Conservation (phyloP, 768 basidiomycete species). For the Amylocystis lapponica region DNA sequence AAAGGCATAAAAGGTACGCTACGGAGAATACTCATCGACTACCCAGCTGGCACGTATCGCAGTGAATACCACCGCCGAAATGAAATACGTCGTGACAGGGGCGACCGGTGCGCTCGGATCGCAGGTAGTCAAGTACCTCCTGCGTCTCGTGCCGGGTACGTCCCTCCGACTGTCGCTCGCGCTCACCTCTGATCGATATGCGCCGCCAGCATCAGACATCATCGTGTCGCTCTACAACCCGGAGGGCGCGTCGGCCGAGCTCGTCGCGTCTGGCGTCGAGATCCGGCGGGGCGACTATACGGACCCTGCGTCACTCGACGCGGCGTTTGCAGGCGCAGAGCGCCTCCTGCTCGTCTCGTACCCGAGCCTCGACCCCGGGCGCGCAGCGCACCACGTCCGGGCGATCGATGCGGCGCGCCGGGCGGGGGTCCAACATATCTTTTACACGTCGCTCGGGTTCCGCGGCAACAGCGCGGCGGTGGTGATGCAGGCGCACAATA, state of each 20-base stretch:
- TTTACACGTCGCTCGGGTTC: conserved; percentile 32
- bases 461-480: conserved; percentile 22
- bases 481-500: conserved; percentile 28
- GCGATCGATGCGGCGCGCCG: conserved; percentile 32
- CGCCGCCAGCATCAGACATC: conserved; percentile 19
- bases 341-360: conserved; percentile 31
- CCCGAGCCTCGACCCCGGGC: conserved; percentile 26
- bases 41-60: not conserved
- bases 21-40: no score
- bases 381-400: conserved; percentile 23
- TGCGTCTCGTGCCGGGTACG: conserved; percentile 22
- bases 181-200: not conserved
- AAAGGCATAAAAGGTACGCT: no score
- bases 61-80: not conserved
- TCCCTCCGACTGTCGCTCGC: not conserved
- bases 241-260: conserved; percentile 16
- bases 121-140: conserved; percentile 26
- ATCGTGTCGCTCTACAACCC: conserved; percentile 29
- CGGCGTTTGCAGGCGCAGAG: conserved; percentile 28
- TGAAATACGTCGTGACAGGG: conserved; percentile 31
- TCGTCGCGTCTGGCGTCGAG: conserved; percentile 18
- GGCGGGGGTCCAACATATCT: conserved; percentile 26
- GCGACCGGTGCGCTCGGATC: conserved; percentile 32
- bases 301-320: conserved; percentile 25
- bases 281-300: conserved; percentile 27